Base-by-base conservation (phyloP, 169 alveolate genomes). In the Besnoitia besnoiti region DNA sequence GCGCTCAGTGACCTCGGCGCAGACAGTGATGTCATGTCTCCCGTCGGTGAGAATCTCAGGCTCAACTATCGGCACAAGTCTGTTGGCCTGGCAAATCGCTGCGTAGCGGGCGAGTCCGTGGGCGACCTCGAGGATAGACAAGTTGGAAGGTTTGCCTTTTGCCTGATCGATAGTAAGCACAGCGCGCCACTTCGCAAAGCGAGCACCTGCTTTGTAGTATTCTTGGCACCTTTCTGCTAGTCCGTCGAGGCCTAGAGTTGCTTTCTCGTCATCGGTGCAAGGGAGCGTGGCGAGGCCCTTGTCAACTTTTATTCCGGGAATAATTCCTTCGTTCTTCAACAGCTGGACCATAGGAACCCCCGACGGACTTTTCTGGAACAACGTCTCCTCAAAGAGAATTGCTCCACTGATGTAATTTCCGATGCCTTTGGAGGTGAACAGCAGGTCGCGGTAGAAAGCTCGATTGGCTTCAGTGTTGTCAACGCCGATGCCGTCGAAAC, bases 121-220 rank as follows among this genome's bases (percentile, higher is more conserved):
- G 33, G 99, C 99, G 51, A 98, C 98, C 96, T 98, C 99, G 30
- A 91, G 90, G 55, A 99, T 97, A 44, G 99, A 98, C 77, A 97
- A 96, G 88, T 97, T 96, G 59, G 99, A 96, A 27, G 99, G 99
- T 94, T 96, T 96, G 85, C 96, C 96, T 42, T 88, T 85, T 37
- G 94, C 97, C 47, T 93, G 97, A 90, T 98, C 99, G 92, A 99
- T 98, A 90, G 97, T 98, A 79, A 99, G 96, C 75, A 98, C 99
- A 40, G 99, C 99, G 95, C 99, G 98, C 99, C 99, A 99, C 96
- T 99, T 99, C 92, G 99, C 99, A 94, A 99, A 99, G 85, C 99
- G 97, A 67, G 99, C 99, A 55, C 99, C 99, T 87, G 98, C 98
- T 62, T 96, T 97, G 95, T 99, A 99, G 97, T 98, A 99, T 95